Evolutionary conservation across 148 eudicot genomes (phyloP).

Genomic region (Fagopyrum tataricum): DNA sequence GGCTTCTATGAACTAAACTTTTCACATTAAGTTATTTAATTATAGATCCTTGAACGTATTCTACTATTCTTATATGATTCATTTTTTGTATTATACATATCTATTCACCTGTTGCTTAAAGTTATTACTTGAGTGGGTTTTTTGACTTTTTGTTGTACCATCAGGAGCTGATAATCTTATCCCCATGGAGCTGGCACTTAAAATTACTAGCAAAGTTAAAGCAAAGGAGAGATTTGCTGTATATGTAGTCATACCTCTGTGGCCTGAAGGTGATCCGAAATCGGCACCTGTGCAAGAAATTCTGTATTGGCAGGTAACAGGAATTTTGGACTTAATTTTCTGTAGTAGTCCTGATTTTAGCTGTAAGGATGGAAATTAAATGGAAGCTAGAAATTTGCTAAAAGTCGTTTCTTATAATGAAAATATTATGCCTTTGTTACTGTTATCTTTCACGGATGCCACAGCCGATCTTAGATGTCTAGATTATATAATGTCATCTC

Average conservation of each 20-base stretch:
- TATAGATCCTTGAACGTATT: neutral
- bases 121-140: conserved; percentile 16
- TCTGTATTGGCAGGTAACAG: conserved; percentile 87
- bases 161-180: conserved; percentile 93
- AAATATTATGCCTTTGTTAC: neutral
- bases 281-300: conserved; percentile 87
- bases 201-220: conserved; percentile 78
- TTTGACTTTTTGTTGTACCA: conserved; percentile 15
- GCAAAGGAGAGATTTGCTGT: conserved; percentile 90
- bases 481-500: no score
- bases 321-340: conserved; percentile 7
- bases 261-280: conserved; percentile 97
- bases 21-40: neutral
- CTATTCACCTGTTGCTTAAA: conserved; percentile 3
- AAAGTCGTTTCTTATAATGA: conserved; percentile 8
- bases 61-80: neutral
- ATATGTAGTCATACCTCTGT: conserved; percentile 86
- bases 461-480: no score
- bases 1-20: neutral
- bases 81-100: neutral
- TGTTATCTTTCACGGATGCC: neutral
- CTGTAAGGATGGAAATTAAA: neutral
- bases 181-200: conserved; percentile 93
- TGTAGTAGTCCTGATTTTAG: neutral
- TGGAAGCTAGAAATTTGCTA: neutral